phyloP scores from a whole-genome alignment of 352 stramenopile genomes.

The Globisporangium orthogonon region DNA sequence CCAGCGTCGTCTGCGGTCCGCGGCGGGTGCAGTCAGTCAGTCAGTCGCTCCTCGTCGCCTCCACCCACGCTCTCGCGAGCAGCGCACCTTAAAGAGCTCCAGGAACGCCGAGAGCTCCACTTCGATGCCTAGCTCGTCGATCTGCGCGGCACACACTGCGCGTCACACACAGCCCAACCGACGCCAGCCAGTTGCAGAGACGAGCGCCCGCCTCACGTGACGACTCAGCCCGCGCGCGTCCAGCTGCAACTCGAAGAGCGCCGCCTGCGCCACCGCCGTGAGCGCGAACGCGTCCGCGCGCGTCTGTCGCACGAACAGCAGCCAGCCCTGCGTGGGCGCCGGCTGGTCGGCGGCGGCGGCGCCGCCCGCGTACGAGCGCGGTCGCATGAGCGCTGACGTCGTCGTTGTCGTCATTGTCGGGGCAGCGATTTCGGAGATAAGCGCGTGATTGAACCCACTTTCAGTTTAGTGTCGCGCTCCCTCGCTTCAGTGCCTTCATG shows the following conservation, averaged over 20 bases:
- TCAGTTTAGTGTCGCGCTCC: neutral
- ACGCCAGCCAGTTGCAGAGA: neutral
- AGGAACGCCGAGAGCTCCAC: constrained; percentile 26
- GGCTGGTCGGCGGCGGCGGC: neutral
- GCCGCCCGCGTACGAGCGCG: constrained; percentile 33
- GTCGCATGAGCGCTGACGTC: neutral
- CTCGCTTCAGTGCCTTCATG: neutral
- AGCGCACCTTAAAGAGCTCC: constrained; percentile 27
- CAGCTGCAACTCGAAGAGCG: constrained; percentile 32
- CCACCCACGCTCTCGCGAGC: neutral
- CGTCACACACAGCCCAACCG: neutral
- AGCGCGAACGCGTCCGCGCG: constrained; percentile 18
- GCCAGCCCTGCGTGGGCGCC: constrained; percentile 27
- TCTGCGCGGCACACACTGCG: constrained; percentile 16
- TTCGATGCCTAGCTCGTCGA: constrained; percentile 53
- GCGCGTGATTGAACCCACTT: neutral
- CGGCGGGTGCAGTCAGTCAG: too few relatives aligned
- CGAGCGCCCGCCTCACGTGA: neutral
- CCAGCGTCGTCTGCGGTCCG: constrained; percentile 30
- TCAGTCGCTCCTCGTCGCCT: neutral
- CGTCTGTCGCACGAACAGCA: constrained; percentile 35
- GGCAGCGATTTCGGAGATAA: neutral
- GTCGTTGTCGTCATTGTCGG: neutral
- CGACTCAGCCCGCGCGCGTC: constrained; percentile 2
- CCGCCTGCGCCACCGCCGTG: constrained; percentile 20